phyloP scores from a whole-genome alignment of 495 filamentous ascomycete species.

The Immersiella caudata region DNA sequence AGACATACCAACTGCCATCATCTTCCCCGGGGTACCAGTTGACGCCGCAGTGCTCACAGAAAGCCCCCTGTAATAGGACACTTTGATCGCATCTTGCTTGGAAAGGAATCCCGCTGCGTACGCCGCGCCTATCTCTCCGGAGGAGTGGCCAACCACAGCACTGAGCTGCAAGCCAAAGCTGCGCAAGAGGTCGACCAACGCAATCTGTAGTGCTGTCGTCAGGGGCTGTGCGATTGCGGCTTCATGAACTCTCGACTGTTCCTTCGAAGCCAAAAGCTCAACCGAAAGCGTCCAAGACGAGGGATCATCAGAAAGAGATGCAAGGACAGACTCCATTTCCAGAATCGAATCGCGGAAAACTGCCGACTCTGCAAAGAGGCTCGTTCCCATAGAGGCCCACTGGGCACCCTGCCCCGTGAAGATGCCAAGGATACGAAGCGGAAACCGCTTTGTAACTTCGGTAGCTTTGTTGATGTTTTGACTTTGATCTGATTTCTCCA shows the following conservation, averaged over 20 bases:
- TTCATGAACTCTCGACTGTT: slow-evolving; percentile 29
- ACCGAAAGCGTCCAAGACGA: slow-evolving; percentile 29
- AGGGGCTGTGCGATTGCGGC: slow-evolving; percentile 50
- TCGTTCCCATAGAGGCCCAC: slow-evolving; percentile 25
- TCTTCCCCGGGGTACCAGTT: slow-evolving; percentile 38
- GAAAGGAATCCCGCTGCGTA: slow-evolving; percentile 44
- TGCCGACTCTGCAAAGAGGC: slow-evolving; percentile 27
- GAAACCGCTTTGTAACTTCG: neutral
- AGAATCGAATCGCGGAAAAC: slow-evolving; percentile 18
- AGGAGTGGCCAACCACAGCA: slow-evolving; percentile 60
- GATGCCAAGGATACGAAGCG: slow-evolving; percentile 19
- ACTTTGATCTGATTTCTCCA: neutral
- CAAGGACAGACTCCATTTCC: slow-evolving; percentile 22
- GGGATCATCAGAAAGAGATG: neutral
- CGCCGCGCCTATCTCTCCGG: slow-evolving; percentile 59
- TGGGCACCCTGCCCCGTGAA: slow-evolving; percentile 37
- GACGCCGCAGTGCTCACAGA: slow-evolving; percentile 11
- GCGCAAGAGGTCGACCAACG: slow-evolving; percentile 49
- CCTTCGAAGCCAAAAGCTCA: slow-evolving; percentile 20
- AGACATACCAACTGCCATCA: slow-evolving; percentile 54
- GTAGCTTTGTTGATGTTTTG: neutral
- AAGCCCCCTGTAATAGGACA: slow-evolving; percentile 48
- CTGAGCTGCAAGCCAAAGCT: slow-evolving; percentile 42
- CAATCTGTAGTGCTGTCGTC: slow-evolving; percentile 50
- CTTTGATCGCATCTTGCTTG: slow-evolving; percentile 52